phyloP scores from a whole-genome alignment of 441 rosid species.

The Francoa sonchifolia region DNA sequence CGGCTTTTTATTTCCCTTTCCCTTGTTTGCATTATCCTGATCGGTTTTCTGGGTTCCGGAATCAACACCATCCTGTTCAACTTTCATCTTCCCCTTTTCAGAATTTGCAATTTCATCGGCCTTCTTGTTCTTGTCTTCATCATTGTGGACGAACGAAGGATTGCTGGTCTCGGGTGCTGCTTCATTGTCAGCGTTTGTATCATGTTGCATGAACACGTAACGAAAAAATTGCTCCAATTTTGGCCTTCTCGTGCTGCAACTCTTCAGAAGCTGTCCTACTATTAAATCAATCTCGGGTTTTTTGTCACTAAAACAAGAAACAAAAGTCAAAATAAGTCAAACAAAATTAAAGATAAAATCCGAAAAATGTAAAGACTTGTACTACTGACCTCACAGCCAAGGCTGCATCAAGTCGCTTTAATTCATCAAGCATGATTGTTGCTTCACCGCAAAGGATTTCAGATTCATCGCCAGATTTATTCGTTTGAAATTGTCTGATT shows the following conservation, averaged over 20 bases:
- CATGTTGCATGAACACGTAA: slow-evolving; percentile 5
- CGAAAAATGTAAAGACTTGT: not conserved
- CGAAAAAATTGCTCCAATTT: slow-evolving; percentile 9
- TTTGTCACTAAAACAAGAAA: slow-evolving; percentile 7
- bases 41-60: not conserved
- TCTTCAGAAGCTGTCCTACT: slow-evolving; percentile 3
- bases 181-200: not conserved
- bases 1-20: slow-evolving; percentile 5
- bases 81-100: slow-evolving; percentile 1
- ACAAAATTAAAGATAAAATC: not conserved
- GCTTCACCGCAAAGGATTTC: slow-evolving; percentile 2
- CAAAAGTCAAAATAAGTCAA: not conserved
- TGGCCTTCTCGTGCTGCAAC: slow-evolving; percentile 12
- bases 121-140: no score
- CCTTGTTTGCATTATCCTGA: slow-evolving; percentile 1
- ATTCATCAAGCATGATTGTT: slow-evolving; percentile 12
- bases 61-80: slow-evolving; percentile 1
- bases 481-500: not conserved
- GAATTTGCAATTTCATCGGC: no score
- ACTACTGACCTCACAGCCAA: slow-evolving; percentile 18
- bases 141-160: not conserved
- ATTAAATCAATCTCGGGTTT: slow-evolving; percentile 1
- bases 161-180: not conserved
- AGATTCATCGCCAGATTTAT: not conserved
- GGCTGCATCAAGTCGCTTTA: slow-evolving; percentile 12